phyloP scores from a whole-genome alignment of 192 early-diverging fungal genomes.

The Linnemannia zychae region DNA sequence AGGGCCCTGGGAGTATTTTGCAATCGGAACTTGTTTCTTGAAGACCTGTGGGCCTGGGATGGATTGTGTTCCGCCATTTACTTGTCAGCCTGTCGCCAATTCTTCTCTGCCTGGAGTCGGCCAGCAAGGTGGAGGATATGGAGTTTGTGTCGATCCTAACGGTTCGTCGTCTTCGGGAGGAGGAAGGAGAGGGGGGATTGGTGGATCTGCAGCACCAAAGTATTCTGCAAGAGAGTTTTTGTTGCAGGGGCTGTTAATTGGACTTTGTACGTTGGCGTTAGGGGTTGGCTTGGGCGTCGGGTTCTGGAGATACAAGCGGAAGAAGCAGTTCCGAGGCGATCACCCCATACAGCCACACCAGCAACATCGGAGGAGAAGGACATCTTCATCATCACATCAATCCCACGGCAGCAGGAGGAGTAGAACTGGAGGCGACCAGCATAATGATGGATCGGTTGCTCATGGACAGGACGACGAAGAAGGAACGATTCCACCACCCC shows the following conservation, averaged over 20 bases:
- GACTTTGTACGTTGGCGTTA: constrained; percentile 10
- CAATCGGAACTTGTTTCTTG: constrained; percentile 28
- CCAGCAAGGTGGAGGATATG: not conserved
- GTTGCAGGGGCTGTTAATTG: constrained; percentile 39
- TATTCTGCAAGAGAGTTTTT: constrained; percentile 29
- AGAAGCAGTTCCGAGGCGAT: not conserved
- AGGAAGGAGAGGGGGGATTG: not conserved
- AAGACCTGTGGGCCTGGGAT: constrained; percentile 22
- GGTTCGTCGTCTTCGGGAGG: not conserved
- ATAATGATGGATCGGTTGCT: not conserved
- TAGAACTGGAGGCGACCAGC: not conserved
- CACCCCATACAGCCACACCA: not conserved
- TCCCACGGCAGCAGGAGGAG: not conserved
- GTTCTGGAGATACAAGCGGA: constrained; percentile 37
- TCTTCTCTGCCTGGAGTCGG: not conserved
- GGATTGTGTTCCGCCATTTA: constrained; percentile 17
- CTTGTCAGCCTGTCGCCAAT: not conserved
- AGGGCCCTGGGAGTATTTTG: constrained; percentile 33
- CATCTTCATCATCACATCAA: not conserved
- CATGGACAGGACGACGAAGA: not conserved
- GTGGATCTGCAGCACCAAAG: not conserved
- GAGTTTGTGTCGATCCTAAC: constrained; percentile 30
- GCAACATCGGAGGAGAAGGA: not conserved
- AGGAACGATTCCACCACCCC: not conserved
- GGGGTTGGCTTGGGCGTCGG: constrained; percentile 40